phyloP scores from a whole-genome alignment of 2,329 filamentous ascomycete genomes.

The Venturia asperata region DNA sequence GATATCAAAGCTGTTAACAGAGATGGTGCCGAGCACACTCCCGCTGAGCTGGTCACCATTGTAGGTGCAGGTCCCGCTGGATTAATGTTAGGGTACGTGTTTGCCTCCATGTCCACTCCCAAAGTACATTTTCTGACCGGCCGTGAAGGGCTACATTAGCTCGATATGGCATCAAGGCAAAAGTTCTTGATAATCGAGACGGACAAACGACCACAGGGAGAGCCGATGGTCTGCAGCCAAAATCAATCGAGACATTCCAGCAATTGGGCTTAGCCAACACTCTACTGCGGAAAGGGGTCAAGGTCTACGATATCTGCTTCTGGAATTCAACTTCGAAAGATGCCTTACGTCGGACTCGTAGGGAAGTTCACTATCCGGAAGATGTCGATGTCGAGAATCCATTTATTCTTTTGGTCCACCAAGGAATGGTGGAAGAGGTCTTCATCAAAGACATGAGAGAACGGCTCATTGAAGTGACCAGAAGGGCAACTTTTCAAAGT shows the following conservation, averaged over 20 bases:
- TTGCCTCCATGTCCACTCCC: not conserved
- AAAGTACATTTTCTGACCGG: not conserved
- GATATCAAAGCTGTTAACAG: not conserved
- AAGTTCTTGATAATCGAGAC: conserved; percentile 60
- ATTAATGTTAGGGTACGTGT: conserved; percentile 38
- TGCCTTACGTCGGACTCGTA: conserved; percentile 54
- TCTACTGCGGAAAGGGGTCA: conserved; percentile 58
- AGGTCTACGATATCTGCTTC: conserved; percentile 67
- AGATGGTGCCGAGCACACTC: not conserved
- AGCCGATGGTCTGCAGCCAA: conserved; percentile 68
- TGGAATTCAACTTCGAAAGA: conserved; percentile 46
- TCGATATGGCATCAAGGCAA: conserved; percentile 58
- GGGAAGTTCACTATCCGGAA: conserved; percentile 52
- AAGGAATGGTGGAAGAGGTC: conserved; percentile 67
- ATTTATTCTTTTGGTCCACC: conserved; percentile 53
- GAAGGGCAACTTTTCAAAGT: conserved; percentile 56
- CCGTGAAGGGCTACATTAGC: conserved; percentile 47
- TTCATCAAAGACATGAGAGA: conserved; percentile 63
- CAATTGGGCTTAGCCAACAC: conserved; percentile 63
- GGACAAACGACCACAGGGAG: conserved; percentile 61
- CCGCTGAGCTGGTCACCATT: conserved; percentile 22
- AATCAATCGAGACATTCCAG: conserved; percentile 69
- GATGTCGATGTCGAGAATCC: conserved; percentile 47
- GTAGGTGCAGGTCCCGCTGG: conserved; percentile 40
- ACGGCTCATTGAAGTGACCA: conserved; percentile 54